Percentiles rank a stretch among this genome's conserved stretches.
Conservation (phyloP, 2,329 filamentous ascomycete species). For the Cladorrhinum sp. region DNA sequence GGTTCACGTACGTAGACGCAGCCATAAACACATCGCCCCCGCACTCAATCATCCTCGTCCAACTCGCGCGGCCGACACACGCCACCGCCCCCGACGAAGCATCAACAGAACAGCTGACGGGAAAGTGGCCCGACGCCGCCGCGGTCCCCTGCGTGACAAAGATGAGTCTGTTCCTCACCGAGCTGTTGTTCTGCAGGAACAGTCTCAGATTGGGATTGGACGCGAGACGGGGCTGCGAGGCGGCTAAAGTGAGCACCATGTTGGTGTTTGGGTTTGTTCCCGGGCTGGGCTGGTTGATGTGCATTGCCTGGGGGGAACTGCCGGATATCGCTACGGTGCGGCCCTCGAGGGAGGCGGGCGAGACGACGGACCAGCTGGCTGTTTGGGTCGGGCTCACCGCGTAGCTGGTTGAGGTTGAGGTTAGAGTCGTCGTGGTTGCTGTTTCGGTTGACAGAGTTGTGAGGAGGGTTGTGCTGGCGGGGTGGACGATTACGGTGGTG, state of each 20-base stretch:
- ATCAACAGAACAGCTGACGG: background rate
- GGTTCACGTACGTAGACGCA: background rate
- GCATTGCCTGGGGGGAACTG: no score
- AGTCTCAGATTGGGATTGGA: background rate
- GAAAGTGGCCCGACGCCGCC: background rate
- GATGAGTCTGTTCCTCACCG: background rate
- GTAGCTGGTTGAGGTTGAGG: background rate
- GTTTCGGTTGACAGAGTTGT: background rate
- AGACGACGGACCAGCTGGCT: no score
- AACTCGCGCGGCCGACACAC: background rate
- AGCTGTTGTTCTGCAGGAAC: background rate
- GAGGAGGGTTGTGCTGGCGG: background rate
- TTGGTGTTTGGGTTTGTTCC: no score
- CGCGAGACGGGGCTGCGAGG: background rate
- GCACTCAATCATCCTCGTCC: background rate
- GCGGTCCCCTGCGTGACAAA: background rate
- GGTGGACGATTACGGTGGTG: background rate
- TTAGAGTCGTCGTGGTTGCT: background rate
- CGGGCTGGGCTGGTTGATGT: no score
- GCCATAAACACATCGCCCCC: background rate
- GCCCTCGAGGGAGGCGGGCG: no score
- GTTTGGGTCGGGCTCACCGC: no score
- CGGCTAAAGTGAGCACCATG: no score
- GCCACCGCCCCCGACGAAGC: background rate
- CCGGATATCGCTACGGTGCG: no score